Base-by-base conservation (phyloP, 129 eudicot genomes). In the Gnaphalium uliginosum region DNA sequence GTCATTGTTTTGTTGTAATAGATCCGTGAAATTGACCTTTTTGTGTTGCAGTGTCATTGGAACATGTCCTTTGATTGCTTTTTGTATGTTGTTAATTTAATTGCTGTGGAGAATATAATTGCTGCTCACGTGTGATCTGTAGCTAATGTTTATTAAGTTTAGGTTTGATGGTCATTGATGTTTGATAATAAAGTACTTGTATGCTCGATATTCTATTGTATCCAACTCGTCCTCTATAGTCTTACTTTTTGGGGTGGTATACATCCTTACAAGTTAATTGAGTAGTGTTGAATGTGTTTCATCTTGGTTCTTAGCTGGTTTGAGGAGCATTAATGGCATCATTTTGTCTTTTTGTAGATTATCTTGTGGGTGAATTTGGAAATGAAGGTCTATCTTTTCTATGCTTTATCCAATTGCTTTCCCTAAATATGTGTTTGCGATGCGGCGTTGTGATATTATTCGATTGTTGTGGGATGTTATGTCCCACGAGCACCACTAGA, bases 401-500 rank as follows among this genome's bases (percentile, higher is more conserved):
- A 23, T 65, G 18, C 13, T 62, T 19, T 26, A 15, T n/a, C 33
- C 53, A 58, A 14, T 22, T 23, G 15, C 25, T 75, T 53, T 14
- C 72, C 41, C 10, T 50, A 14, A 43, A 19, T 32, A 46, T 59
- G 56, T 70, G 62, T 78, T 15, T 57, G 24, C 3, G 68, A 54
- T 53, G 74, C 35, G 58, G 66, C 21, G 30, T 71, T 71, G 50
- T 78, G 72, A 71, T 71, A 46, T 77, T 57, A 18, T 21, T 4
- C 5, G 23, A 19, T 29, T n/a, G 62, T 27, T 35, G 69, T 25
- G 68, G 71, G 63, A 63, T 62, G 69, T 64, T 62, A 32, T 65
- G 80, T 26, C 74, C 22, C 1, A 37, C 68, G 41, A 24, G n/a
- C 39, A 33, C 27, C 43, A 8, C n/a, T 66, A 10, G 37, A n/a